Base-by-base conservation (phyloP, 768 basidiomycete genomes). In the Exidia glandulosa region DNA sequence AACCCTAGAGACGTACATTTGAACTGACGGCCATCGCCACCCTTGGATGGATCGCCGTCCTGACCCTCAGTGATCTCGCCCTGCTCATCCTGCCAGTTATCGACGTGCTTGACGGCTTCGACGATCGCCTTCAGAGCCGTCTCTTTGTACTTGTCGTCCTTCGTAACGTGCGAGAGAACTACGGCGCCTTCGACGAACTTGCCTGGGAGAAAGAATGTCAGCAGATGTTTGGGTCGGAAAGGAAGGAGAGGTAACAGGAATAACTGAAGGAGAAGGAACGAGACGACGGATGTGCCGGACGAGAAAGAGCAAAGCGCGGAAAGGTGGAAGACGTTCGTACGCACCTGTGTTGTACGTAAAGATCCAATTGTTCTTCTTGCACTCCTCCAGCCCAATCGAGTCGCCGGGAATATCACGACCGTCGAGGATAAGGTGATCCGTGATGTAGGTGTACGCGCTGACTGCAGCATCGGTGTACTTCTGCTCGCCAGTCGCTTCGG, bases 281-380 rank as follows among this genome's bases (percentile, higher is more conserved):
- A n/a, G n/a, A n/a, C n/a, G n/a, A n/a, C n/a, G n/a, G n/a, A n/a
- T n/a, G n/a, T n/a, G n/a, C n/a, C n/a, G n/a, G n/a, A n/a, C n/a
- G n/a, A n/a, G n/a, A n/a, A n/a, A n/a, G n/a, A n/a, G n/a, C n/a
- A n/a, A n/a, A n/a, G n/a, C n/a, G n/a, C n/a, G n/a, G n/a, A n/a
- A n/a, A n/a, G n/a, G n/a, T n/a, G n/a, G n/a, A n/a, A n/a, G n/a
- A n/a, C n/a, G n/a, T n/a, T n/a, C n/a, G n/a, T n/a, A n/a, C n/a
- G n/a, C n/a, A n/a, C n/a, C n/a, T 30, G 71, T 76, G 60, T 82
- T 82, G 62, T 82, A 81, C 0, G 81, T 81, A 67, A 81, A 82
- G 6, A 81, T 56, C 75, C 78, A 80, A 60, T 71, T 3, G 75
- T 65, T 2, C 79, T 74, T 0, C 78, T 77, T 32, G 67, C 80